phyloP scores from a whole-genome alignment of 148 eudicot species.

The Fallopia convolvulus region DNA sequence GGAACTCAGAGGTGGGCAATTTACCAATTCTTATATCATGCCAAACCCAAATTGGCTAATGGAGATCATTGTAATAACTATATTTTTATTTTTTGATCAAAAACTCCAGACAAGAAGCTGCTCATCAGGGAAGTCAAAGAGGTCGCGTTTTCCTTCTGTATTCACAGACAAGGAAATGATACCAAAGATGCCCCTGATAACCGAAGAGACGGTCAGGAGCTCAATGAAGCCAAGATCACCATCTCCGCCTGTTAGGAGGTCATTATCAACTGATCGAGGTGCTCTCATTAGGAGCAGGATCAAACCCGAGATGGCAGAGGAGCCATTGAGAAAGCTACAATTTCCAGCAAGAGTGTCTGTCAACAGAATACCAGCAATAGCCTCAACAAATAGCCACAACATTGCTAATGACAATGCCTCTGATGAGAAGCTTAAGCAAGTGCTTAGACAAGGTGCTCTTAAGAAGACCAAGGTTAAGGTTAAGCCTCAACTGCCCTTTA shows the following conservation, averaged over 20 bases:
- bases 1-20: slow-evolving; percentile 45
- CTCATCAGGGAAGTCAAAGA: slow-evolving; percentile 69
- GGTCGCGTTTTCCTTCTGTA: slow-evolving; percentile 37
- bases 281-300: slow-evolving; percentile 45
- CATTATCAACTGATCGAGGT: slow-evolving; percentile 84
- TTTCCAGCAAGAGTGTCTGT: slow-evolving; percentile 41
- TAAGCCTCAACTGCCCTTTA: slow-evolving; percentile 33
- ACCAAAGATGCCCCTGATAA: slow-evolving; percentile 42
- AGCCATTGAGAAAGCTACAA: slow-evolving; percentile 38
- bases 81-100: neutral
- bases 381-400: slow-evolving; percentile 21
- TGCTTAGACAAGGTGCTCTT: slow-evolving; percentile 37
- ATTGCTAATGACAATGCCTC: slow-evolving; percentile 23
- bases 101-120: slow-evolving; percentile 62
- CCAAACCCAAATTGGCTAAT: neutral
- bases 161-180: slow-evolving; percentile 52
- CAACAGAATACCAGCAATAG: slow-evolving; percentile 36
- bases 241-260: slow-evolving; percentile 79
- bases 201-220: slow-evolving; percentile 47
- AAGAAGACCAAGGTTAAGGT: slow-evolving; percentile 58
- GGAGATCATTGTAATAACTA: neutral
- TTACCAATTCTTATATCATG: neutral
- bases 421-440: slow-evolving; percentile 45
- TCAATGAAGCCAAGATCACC: slow-evolving; percentile 48
- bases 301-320: slow-evolving; percentile 49